Conservation (phyloP, 1,139 yeast genomes). For the Entelexis sorbosivorans region DNA sequence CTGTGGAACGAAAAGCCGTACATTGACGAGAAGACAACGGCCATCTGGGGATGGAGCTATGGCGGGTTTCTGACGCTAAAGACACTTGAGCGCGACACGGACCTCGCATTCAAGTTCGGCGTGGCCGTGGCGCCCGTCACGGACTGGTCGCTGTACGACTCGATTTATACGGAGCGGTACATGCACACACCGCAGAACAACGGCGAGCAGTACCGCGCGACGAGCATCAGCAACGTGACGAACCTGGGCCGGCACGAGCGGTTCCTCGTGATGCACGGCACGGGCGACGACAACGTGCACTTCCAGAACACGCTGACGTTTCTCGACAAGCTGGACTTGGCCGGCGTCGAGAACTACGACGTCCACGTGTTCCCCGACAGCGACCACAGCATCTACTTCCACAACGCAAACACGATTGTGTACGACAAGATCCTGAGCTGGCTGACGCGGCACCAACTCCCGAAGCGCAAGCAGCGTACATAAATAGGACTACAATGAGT, state of each 20-base stretch:
- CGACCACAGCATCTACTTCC: constrained; percentile 69
- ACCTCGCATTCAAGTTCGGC: constrained; percentile 59
- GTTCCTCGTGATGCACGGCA: constrained; percentile 83
- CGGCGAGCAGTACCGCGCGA: constrained; percentile 38
- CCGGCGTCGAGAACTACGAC: constrained; percentile 69
- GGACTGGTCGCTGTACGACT: constrained; percentile 68
- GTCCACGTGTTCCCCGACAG: constrained; percentile 88
- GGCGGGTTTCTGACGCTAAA: constrained; percentile 76
- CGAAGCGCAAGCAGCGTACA: background rate
- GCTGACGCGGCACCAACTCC: constrained; percentile 40
- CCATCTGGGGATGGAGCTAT: constrained; percentile 94
- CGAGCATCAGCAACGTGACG: constrained; percentile 39
- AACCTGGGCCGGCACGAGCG: constrained; percentile 47
- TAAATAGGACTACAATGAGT: background rate
- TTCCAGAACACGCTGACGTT: constrained; percentile 72
- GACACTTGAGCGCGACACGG: constrained; percentile 60
- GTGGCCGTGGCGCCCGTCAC: constrained; percentile 89
- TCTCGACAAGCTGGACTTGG: constrained; percentile 55
- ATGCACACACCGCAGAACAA: constrained; percentile 61
- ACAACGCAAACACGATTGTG: constrained; percentile 66
- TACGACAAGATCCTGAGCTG: constrained; percentile 63
- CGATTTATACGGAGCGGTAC: constrained; percentile 81
- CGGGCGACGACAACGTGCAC: constrained; percentile 96
- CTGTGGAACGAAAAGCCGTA: constrained; percentile 45
- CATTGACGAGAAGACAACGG: constrained; percentile 54